These are phyloP conservation scores for Suillus hirtellus DNA, from an alignment of 768 basidiomycete genomes.

Conservation along the genomic window DNA sequence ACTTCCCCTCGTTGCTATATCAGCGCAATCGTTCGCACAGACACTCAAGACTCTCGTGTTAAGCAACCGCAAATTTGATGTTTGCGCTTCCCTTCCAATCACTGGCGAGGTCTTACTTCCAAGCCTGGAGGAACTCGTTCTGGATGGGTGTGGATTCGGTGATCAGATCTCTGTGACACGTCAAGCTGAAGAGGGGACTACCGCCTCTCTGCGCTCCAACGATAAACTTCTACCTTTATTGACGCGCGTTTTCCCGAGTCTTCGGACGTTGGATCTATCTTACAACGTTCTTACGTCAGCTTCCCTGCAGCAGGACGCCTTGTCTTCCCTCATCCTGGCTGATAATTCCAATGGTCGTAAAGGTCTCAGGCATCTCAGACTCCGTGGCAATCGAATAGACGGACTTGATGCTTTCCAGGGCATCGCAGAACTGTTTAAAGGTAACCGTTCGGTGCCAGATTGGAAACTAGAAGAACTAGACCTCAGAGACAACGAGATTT, in stretches of 20 bases:
- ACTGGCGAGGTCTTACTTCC: slow-evolving; percentile 51
- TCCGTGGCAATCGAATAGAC: slow-evolving; percentile 68
- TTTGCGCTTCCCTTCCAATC: slow-evolving; percentile 57
- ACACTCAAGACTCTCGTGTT: slow-evolving; percentile 61
- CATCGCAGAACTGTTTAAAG: slow-evolving; percentile 65
- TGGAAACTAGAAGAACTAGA: slow-evolving; percentile 87
- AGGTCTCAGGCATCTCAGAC: slow-evolving; percentile 55
- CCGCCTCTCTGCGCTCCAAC: slow-evolving; percentile 43
- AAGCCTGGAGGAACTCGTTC: slow-evolving; percentile 66
- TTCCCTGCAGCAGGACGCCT: slow-evolving; percentile 47
- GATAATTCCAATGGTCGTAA: slow-evolving; percentile 2
- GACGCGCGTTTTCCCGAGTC: slow-evolving; percentile 65
- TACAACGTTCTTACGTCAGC: slow-evolving; percentile 66
- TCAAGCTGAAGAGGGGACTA: slow-evolving; percentile 30
- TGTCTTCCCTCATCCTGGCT: slow-evolving; percentile 56
- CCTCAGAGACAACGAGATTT: slow-evolving; percentile 78
- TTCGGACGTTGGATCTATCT: slow-evolving; percentile 72
- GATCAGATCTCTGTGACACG: slow-evolving; percentile 56
- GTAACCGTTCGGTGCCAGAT: slow-evolving; percentile 56
- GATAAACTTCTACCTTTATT: slow-evolving; percentile 62
- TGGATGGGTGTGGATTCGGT: slow-evolving; percentile 72
- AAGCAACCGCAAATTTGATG: slow-evolving; percentile 65
- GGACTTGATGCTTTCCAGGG: slow-evolving; percentile 62
- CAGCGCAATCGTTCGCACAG: slow-evolving; percentile 57
- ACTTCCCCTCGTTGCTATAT: slow-evolving; percentile 64